These are phyloP conservation scores for Stagonosporopsis tanaceti DNA, from an alignment of 2,329 filamentous ascomycete genomes.

Conservation along the genomic window DNA sequence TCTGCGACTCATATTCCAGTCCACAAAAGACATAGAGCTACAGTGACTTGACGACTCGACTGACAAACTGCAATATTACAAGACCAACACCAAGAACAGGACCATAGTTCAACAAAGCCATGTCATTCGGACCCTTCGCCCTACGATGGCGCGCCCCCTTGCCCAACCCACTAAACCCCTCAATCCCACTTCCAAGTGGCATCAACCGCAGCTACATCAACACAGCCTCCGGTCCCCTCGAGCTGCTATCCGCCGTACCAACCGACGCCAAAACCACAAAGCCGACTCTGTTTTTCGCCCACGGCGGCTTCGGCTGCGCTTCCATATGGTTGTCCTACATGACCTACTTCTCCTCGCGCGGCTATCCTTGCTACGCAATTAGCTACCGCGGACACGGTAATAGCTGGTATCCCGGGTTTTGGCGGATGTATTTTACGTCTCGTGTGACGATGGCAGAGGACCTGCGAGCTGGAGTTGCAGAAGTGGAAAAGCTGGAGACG, in stretches of 20 bases:
- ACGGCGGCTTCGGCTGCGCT: conserved; percentile 64
- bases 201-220: conserved; percentile 56
- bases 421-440: conserved; percentile 57
- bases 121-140: conserved; percentile 41
- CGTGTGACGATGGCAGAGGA: conserved; percentile 56
- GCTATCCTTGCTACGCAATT: conserved; percentile 61
- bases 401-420: conserved; percentile 61
- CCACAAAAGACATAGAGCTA: background rate
- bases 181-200: conserved; percentile 51
- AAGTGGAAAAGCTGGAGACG: conserved; percentile 46
- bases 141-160: conserved; percentile 40
- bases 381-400: conserved; percentile 63
- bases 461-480: conserved; percentile 53
- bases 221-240: conserved; percentile 57
- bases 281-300: conserved; percentile 60
- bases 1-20: background rate
- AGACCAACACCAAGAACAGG: background rate
- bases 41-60: background rate
- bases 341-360: conserved; percentile 54
- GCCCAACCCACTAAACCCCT: conserved; percentile 31
- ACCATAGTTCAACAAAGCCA: conserved; percentile 1
- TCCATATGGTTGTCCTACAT: conserved; percentile 63
- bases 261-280: conserved; percentile 16
- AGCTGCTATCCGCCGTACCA: conserved; percentile 58
- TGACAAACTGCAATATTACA: background rate